Conservation (phyloP, 768 basidiomycete genomes). For the Zangia roseola region DNA sequence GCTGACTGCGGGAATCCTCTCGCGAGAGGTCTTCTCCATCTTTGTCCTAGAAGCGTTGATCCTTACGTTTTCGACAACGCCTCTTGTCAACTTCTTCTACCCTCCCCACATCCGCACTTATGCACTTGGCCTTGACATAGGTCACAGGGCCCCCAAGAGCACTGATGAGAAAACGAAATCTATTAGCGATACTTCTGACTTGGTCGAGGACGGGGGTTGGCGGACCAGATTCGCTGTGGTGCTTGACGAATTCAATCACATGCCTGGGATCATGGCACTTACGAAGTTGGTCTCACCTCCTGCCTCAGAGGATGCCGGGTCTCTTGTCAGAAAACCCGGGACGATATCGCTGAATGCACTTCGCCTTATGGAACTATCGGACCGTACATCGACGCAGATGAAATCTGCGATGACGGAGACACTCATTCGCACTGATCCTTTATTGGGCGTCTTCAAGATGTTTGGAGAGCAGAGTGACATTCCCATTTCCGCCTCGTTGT, state of each 20-base stretch:
- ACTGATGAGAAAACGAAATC: not conserved
- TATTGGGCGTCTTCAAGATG: constrained; percentile 72
- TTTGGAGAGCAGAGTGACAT: constrained; percentile 73
- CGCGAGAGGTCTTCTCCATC: constrained; percentile 86
- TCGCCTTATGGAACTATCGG: constrained; percentile 86
- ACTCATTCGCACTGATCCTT: constrained; percentile 66
- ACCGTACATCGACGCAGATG: constrained; percentile 84
- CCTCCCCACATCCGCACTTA: constrained; percentile 60
- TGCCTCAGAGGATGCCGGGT: constrained; percentile 6
- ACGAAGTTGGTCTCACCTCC: constrained; percentile 70
- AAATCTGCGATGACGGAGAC: constrained; percentile 74
- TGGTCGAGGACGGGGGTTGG: constrained; percentile 12
- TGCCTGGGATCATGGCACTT: constrained; percentile 88
- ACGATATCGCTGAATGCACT: constrained; percentile 59
- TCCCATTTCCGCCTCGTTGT: constrained; percentile 63
- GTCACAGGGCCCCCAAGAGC: not conserved
- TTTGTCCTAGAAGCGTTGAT: constrained; percentile 85
- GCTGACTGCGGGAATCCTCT: constrained; percentile 72
- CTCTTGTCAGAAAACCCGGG: not conserved
- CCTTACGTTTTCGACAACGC: constrained; percentile 87
- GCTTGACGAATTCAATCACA: constrained; percentile 86
- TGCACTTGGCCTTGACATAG: constrained; percentile 22
- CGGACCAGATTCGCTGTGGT: constrained; percentile 69
- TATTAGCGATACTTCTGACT: not conserved
- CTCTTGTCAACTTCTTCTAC: constrained; percentile 66